Percentiles rank a stretch among this genome's conserved stretches.
Conservation (phyloP, 192 early-diverging fungal species). For the Mortierella antarctica region DNA sequence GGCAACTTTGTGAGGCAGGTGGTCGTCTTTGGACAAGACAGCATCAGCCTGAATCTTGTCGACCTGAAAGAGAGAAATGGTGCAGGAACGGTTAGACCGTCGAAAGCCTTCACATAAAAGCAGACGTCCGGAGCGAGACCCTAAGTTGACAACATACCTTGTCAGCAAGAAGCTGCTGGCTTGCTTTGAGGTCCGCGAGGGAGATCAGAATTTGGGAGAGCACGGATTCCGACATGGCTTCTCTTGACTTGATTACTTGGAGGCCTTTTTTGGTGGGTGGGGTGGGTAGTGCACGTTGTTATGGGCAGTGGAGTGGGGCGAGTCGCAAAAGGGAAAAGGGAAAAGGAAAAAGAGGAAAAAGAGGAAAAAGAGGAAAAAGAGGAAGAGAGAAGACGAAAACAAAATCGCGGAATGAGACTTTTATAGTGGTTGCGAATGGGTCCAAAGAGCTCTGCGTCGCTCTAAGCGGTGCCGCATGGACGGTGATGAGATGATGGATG, state of each 20-base stretch:
- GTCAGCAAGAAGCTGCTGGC: conserved; percentile 33
- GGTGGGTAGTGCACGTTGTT: not conserved
- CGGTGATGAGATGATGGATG: not conserved
- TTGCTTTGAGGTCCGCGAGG: conserved; percentile 34
- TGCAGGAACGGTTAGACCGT: not conserved
- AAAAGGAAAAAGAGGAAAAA: not conserved
- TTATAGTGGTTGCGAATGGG: conserved; percentile 12
- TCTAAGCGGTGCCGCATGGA: not conserved
- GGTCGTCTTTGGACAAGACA: conserved; percentile 13
- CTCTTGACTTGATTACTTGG: not conserved
- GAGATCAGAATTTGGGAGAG: conserved; percentile 42
- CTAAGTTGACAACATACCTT: conserved; percentile 20
- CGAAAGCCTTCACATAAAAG: not conserved
- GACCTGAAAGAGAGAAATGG: conserved; percentile 16
- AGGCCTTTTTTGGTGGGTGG: not conserved
- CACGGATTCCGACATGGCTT: conserved; percentile 38
- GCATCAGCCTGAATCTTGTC: conserved; percentile 41
- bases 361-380: conserved; percentile 32
- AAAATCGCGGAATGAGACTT: conserved; percentile 26
- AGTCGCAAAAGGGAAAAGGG: not conserved
- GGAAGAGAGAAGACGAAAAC: conserved; percentile 20
- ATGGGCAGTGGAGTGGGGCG: not conserved
- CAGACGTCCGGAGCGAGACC: not conserved
- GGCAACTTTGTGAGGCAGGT: conserved; percentile 12
- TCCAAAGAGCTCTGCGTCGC: not conserved